Evolutionary conservation across 139 green algal species (phyloP).

Genomic region (Closterium sp.): DNA sequence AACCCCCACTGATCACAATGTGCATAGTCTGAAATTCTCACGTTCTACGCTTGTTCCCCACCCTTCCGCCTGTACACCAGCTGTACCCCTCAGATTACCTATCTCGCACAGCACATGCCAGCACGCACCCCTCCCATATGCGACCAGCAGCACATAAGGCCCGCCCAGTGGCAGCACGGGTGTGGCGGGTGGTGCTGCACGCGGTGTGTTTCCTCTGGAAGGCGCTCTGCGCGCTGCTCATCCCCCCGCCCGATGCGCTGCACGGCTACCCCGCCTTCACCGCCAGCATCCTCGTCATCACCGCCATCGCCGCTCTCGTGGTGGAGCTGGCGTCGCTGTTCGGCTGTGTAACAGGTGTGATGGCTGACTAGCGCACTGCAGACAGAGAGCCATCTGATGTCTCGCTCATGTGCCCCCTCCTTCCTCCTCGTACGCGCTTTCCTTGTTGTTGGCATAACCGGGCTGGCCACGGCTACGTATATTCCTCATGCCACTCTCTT

Average conservation of each 20-base stretch:
- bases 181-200: slow-evolving; percentile 20
- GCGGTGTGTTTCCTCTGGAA: slow-evolving; percentile 30
- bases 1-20: too few relatives aligned
- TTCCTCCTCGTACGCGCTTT: too few relatives aligned
- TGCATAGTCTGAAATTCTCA: too few relatives aligned
- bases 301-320: slow-evolving; percentile 17
- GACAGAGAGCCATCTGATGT: too few relatives aligned
- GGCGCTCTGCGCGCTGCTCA: slow-evolving; percentile 37
- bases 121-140: not conserved
- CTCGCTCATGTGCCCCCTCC: too few relatives aligned
- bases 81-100: not conserved
- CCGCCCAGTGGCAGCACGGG: not conserved
- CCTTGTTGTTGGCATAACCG: too few relatives aligned
- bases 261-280: slow-evolving; percentile 22
- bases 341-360: slow-evolving; percentile 32
- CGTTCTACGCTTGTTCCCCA: not conserved
- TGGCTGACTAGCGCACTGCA: not conserved
- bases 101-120: not conserved
- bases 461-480: too few relatives aligned
- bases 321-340: slow-evolving; percentile 41
- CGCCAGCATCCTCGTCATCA: slow-evolving; percentile 27
- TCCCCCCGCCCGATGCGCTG: slow-evolving; percentile 25
- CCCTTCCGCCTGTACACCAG: not conserved
- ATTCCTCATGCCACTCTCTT: too few relatives aligned
- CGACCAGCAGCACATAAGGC: not conserved